Conservation (phyloP, 2,329 filamentous ascomycete species). For the Penicillium aurantiogriseum region DNA sequence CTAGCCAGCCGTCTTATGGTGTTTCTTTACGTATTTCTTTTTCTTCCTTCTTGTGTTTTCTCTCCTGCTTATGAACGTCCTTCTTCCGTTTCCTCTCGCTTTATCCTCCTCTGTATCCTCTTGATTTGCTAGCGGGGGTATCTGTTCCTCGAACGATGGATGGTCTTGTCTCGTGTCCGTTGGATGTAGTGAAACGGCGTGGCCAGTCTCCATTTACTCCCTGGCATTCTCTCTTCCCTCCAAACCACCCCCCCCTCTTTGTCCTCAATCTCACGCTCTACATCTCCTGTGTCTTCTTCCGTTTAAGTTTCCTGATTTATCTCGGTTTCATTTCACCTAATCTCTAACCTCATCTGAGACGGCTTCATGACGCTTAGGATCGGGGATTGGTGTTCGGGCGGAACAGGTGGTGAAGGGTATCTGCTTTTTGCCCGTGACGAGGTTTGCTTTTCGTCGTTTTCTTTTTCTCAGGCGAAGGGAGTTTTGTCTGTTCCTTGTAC, state of each 20-base stretch:
- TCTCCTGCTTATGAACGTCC: constrained; percentile 25
- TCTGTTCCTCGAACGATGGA: constrained; percentile 8
- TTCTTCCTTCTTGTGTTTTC: constrained; percentile 19
- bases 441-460: constrained; percentile 26
- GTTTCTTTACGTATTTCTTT: constrained; percentile 23
- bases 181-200: constrained; percentile 33
- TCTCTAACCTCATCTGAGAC: constrained; percentile 26
- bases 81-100: constrained; percentile 17
- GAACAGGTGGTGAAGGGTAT: constrained; percentile 26
- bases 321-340: constrained; percentile 29
- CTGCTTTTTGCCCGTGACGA: constrained; percentile 21
- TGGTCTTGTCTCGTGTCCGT: constrained; percentile 21
- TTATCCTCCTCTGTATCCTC: constrained; percentile 11
- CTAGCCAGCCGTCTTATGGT: constrained; percentile 28
- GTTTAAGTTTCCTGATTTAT: constrained; percentile 24
- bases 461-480: constrained; percentile 26
- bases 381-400: constrained; percentile 30
- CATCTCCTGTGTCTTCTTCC: constrained; percentile 28
- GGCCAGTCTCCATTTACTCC: constrained; percentile 19
- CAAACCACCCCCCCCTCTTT: background rate
- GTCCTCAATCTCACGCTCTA: constrained; percentile 32
- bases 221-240: constrained; percentile 14
- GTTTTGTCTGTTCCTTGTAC: constrained; percentile 34
- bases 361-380: constrained; percentile 24
- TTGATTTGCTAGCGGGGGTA: constrained; percentile 15